These are phyloP conservation scores for Xylaria arbuscula DNA, from an alignment of 2,329 filamentous ascomycete species.

Conservation along the genomic window DNA sequence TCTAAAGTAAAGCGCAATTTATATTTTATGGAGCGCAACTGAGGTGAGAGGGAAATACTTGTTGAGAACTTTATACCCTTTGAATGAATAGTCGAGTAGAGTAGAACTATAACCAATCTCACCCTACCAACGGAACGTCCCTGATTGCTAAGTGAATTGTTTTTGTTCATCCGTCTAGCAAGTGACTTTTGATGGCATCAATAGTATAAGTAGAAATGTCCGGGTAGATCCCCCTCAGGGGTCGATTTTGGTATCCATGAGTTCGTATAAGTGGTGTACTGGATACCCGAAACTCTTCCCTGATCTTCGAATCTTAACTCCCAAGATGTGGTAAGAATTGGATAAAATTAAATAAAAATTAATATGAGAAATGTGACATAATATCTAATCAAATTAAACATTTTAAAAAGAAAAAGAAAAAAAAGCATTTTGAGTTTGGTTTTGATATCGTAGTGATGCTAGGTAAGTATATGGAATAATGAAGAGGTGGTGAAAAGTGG, in stretches of 20 bases:
- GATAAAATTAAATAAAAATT: too few relatives aligned
- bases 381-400: too few relatives aligned
- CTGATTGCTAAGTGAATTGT: not conserved
- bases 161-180: not conserved
- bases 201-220: not conserved
- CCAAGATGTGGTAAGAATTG: too few relatives aligned
- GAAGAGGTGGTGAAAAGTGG: not conserved
- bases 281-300: not conserved
- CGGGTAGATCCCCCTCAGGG: not conserved
- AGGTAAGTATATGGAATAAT: too few relatives aligned
- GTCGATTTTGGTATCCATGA: not conserved
- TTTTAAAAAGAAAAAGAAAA: too few relatives aligned
- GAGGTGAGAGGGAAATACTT: constrained; percentile 20
- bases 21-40: not conserved
- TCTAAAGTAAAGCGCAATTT: not conserved
- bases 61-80: constrained; percentile 31
- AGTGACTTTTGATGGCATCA: too few relatives aligned
- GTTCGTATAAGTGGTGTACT: not conserved
- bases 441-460: too few relatives aligned
- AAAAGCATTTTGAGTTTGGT: too few relatives aligned
- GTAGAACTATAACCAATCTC: not conserved
- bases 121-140: not conserved
- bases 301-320: too few relatives aligned
- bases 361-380: too few relatives aligned
- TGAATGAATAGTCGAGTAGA: constrained; percentile 18